These are phyloP conservation scores for Dictyostelium capitatum DNA, from an alignment of 78 protist genomes.

Conservation along the genomic window DNA sequence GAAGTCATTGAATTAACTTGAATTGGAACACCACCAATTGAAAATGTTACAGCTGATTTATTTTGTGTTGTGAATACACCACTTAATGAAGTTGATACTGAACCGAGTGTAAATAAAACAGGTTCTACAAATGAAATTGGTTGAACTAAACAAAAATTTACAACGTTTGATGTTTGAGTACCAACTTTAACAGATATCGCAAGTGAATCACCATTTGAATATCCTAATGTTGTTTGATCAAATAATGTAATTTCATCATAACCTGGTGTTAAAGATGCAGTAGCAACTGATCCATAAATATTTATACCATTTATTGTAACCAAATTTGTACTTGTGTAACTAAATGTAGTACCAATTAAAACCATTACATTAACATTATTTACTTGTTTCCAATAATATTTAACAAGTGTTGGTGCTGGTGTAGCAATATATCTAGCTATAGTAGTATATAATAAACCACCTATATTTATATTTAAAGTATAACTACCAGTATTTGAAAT, in stretches of 20 bases:
- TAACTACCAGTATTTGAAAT: background rate
- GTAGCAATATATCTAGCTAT: no score
- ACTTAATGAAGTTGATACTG: background rate
- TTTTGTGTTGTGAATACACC: background rate
- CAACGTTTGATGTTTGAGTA: no score
- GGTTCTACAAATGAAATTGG: no score
- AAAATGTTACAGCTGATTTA: background rate
- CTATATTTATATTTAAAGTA: background rate
- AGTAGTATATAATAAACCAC: background rate
- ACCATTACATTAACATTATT: background rate
- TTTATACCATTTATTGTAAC: background rate
- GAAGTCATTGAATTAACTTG: background rate
- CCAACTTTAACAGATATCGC: background rate
- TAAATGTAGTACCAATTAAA: background rate
- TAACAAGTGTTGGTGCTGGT: background rate
- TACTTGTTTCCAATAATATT: background rate
- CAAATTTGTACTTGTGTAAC: background rate
- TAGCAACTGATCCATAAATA: background rate
- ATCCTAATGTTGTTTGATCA: background rate
- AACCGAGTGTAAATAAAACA: background rate
- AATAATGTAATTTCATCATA: background rate
- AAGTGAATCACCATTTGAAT: background rate
- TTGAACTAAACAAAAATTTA: no score
- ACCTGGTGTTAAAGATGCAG: background rate
- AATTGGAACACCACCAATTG: background rate